Evolutionary conservation across 176 grass and related monocot species (phyloP), one percentile per base, ranked within the genome.

Genomic region (Aechmea fasciata): DNA sequence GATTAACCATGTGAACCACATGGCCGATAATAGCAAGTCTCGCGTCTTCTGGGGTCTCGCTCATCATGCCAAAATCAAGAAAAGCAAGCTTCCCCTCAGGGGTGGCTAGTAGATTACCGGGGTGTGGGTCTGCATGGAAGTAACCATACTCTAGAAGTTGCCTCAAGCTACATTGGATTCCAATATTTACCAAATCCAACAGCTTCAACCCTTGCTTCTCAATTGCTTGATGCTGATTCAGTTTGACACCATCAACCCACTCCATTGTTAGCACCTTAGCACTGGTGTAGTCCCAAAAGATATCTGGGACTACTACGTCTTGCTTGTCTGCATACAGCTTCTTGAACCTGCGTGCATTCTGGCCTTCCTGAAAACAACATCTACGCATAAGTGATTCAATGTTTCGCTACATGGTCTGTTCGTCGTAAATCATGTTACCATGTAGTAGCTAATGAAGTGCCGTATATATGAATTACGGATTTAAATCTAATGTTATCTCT

Each of bases 51-150:
- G 94, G 94, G 63, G 94, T 97, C 80, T 97, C 94, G 68, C 89
- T 92, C 94, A 97, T 97, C 94, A 92, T 97, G 29, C 94, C 94
- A 71, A 97, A 97, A 85, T 92, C 89, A 75, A 97, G 82, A 87
- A 97, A 97, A 75, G 94, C 86, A 71, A 97, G 86, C 33, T 90
- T 97, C 24, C 93, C 94, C 65, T 90, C 94, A 47, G 94, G 79
- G 49, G 94, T 97, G 26, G 94, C 89, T 59, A 97, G 74, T 63
- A 97, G 79, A 83, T 97, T 97, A 74, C 94, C 94, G 76, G 94
- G 94, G 82, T 97, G 94, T 11, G 94, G 89, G 29, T 97, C 93
- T 47, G 93, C 93, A 47, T 97, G 93, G 50, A 97, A 92, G 71
- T 87, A 92, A 63, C 93, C 93, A 51, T 89, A 90, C 69, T 97